Percentiles rank a stretch among this genome's conserved stretches.
Evolutionary conservation across 768 basidiomycete species (phyloP).

Genomic region (Tricholoma sp.): DNA sequence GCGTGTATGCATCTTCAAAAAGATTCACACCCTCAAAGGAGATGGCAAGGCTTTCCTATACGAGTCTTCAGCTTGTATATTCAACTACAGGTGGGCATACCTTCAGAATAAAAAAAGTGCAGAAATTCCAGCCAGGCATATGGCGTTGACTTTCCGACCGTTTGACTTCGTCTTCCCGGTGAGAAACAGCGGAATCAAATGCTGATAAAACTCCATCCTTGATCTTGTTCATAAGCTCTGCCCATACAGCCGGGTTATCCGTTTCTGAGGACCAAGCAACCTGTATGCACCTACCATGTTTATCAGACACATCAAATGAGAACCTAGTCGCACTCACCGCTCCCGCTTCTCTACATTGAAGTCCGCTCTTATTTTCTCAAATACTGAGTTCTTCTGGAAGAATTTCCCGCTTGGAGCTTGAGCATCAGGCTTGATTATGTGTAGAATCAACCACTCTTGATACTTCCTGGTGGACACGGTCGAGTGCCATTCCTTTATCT

Average conservation of each 20-base stretch:
- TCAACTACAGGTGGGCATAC: slow-evolving; percentile 31
- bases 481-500: slow-evolving; percentile 91
- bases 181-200: slow-evolving; percentile 73
- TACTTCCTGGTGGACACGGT: slow-evolving; percentile 62
- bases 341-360: slow-evolving; percentile 89
- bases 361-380: slow-evolving; percentile 89
- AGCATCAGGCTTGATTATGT: slow-evolving; percentile 73
- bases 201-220: slow-evolving; percentile 87
- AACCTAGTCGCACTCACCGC: slow-evolving; percentile 40
- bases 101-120: slow-evolving; percentile 94
- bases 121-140: slow-evolving; percentile 99
- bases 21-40: slow-evolving; percentile 91
- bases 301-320: slow-evolving; percentile 11
- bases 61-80: slow-evolving; percentile 14
- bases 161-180: slow-evolving; percentile 86
- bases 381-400: slow-evolving; percentile 80
- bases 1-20: slow-evolving; percentile 81
- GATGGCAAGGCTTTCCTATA: slow-evolving; percentile 86
- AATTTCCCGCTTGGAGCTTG: slow-evolving; percentile 56
- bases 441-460: slow-evolving; percentile 92
- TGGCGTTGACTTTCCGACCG: slow-evolving; percentile 85
- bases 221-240: slow-evolving; percentile 79
- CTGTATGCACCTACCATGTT: slow-evolving; percentile 64
- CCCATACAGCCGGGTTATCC: slow-evolving; percentile 79
- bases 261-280: slow-evolving; percentile 69